Evolutionary conservation across 345 rosid species (phyloP).

Genomic region (Raphanus sativus): DNA sequence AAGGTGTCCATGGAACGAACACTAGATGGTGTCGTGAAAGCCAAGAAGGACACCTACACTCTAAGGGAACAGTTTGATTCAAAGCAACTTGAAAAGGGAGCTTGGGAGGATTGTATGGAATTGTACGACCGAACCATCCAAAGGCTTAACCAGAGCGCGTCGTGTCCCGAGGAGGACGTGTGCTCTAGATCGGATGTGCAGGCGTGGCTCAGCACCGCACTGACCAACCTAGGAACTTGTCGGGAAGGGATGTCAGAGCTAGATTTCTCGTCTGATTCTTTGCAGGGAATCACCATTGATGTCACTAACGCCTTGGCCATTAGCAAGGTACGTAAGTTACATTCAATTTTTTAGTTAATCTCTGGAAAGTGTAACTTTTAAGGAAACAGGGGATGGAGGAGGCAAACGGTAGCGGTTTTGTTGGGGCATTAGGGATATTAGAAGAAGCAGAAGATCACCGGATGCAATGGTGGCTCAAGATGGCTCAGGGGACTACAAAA

Average conservation of each 20-base stretch:
- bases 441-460: slow-evolving; percentile 18
- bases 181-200: slow-evolving; percentile 62
- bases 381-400: slow-evolving; percentile 10
- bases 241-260: slow-evolving; percentile 48
- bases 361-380: not conserved
- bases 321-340: slow-evolving; percentile 36
- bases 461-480: slow-evolving; percentile 58
- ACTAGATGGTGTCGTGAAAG: slow-evolving; percentile 43
- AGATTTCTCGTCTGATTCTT: slow-evolving; percentile 42
- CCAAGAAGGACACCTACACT: slow-evolving; percentile 30
- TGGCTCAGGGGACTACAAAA: slow-evolving; percentile 55
- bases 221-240: slow-evolving; percentile 77
- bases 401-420: not conserved
- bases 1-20: slow-evolving; percentile 44
- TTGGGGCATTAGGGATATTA: slow-evolving; percentile 10
- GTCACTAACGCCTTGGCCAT: slow-evolving; percentile 60
- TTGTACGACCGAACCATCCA: slow-evolving; percentile 55
- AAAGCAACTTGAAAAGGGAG: slow-evolving; percentile 27
- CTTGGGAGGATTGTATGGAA: slow-evolving; percentile 61
- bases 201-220: slow-evolving; percentile 80
- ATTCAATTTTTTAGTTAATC: not conserved
- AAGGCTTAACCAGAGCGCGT: slow-evolving; percentile 50
- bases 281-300: slow-evolving; percentile 42
- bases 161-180: slow-evolving; percentile 14
- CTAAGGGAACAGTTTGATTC: slow-evolving; percentile 36